Evolutionary conservation across 2,329 filamentous ascomycete species (phyloP), one percentile per base, ranked within the genome.

Genomic region (Trichoderma koningiopsis): DNA sequence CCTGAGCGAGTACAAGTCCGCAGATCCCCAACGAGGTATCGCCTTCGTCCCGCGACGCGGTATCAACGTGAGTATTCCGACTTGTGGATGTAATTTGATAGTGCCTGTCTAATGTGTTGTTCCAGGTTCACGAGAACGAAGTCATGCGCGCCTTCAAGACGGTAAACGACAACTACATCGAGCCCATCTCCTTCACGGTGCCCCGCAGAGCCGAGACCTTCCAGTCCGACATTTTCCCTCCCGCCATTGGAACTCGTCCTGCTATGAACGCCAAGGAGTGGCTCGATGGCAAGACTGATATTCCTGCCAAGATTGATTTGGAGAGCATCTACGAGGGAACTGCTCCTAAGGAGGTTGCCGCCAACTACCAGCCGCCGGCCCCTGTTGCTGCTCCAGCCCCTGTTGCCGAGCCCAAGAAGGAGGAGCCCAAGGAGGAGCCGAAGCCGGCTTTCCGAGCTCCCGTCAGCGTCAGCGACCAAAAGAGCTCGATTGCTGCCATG

Each of bases 61-160:
- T 72, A 92, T 99, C 75, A 97, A 97, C 79, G 91, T 92, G 78
- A 77, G 87, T 79, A 53, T 11, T 31, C 1, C 6, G n/a, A 13
- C n/a, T 27, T 8, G 7, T 13, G 13, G 7, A 5, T 5, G 1
- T 53, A 4, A 4, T 4, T 4, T 43, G 35, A 57, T 19, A 31
- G n/a, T 5, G 5, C 4, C 29, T 24, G 14, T 66, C 76, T 79
- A 65, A 78, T 71, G 47, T 56, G 11, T 33, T 55, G 16, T 31
- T 53, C 33, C 71, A 91, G 89, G 87, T 96, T 60, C 94, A 97
- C 81, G 96, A 98, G 74, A 98, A 98, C 79, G 96, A 99, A 79
- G 88, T 97, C 65, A 94, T 97, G 86, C 91, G 94, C 74, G 94
- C 92, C 55, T 99, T 92, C 88, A 99, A 99, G 87, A 98, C 96